phyloP scores from a whole-genome alignment of 208 protist genomes.

The Herpetomonas tarakana region DNA sequence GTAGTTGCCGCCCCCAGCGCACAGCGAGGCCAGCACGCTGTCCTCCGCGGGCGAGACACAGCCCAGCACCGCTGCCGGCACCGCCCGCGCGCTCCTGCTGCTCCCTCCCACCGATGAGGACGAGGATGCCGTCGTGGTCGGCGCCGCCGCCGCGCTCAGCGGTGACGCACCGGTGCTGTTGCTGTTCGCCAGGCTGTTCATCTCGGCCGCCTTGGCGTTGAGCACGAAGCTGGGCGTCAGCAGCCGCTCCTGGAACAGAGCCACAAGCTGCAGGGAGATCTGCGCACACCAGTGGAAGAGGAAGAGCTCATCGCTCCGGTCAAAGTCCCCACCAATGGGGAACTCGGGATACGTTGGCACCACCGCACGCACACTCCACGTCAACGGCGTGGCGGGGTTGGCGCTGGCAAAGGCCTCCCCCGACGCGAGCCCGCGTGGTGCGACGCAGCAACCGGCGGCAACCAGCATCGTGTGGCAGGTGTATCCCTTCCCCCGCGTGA shows the following conservation, averaged over 20 bases:
- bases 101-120: background rate
- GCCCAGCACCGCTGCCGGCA: constrained; percentile 20
- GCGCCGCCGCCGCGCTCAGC: constrained; percentile 1
- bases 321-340: constrained; percentile 37
- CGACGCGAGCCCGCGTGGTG: background rate
- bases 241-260: constrained; percentile 77
- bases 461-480: background rate
- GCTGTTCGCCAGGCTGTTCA: background rate
- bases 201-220: constrained; percentile 48
- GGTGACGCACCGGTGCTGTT: background rate
- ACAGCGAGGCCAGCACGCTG: constrained; percentile 41
- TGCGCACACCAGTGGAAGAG: constrained; percentile 83
- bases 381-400: constrained; percentile 9
- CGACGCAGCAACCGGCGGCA: background rate
- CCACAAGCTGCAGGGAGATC: constrained; percentile 68
- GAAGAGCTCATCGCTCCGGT: constrained; percentile 70
- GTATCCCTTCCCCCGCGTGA: constrained; percentile 5
- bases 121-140: constrained; percentile 9
- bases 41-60: constrained; percentile 73
- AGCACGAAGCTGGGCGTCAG: constrained; percentile 61
- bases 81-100: background rate
- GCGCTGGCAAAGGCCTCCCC: background rate
- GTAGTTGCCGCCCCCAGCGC: constrained; percentile 81
- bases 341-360: constrained; percentile 49
- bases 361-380: constrained; percentile 30